Base-by-base conservation (phyloP, 768 basidiomycete species). In the Leccinum subgranulosum region DNA sequence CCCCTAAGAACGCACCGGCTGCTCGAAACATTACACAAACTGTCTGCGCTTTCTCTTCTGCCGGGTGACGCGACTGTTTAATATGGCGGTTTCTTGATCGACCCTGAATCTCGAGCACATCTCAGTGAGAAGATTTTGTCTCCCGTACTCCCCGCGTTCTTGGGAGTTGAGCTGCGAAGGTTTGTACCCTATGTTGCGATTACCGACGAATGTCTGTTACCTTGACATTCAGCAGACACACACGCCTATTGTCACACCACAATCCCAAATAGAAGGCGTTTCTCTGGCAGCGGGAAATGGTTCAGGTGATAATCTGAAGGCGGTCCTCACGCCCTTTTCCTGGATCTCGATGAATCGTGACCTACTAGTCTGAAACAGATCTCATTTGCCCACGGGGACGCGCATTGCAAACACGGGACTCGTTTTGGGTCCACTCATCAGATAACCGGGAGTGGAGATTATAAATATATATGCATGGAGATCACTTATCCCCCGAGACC, bases 391-490 rank as follows among this genome's bases (percentile, higher is more conserved):
- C 53, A 49, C 43, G 5, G 25, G 14, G 25, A 14, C 34, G 36
- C 19, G 43, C 36, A 17, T 36, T 39, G 34, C 7, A n/a, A 25
- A 17, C 49, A 59, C 28, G 36, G 23, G 23, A 53, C 47, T 28
- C 33, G 31, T 65, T 60, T 50, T 34, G 63, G 62, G 56, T 31
- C 33, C 6, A 10, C 11, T 56, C 41, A 10, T 46, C 53, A 23
- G 17, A 48, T 17, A 27, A 51, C 29, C 52, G 5, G 11, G 11
- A n/a, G n/a, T 6, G 33, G 17, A 14, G 19, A 34, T 31, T 59
- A 69, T 72, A 74, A 65, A 71, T 54, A 43, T 54, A 43, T 25
- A 36, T 8, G 33, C 19, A 19, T 11, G 25, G 46, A 23, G 23
- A 23, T 43, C 55, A 23, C 25, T 27, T 46, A 21, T 47, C 46